phyloP scores from a whole-genome alignment of 129 eudicot genomes.

The Cynara cardunculus region DNA sequence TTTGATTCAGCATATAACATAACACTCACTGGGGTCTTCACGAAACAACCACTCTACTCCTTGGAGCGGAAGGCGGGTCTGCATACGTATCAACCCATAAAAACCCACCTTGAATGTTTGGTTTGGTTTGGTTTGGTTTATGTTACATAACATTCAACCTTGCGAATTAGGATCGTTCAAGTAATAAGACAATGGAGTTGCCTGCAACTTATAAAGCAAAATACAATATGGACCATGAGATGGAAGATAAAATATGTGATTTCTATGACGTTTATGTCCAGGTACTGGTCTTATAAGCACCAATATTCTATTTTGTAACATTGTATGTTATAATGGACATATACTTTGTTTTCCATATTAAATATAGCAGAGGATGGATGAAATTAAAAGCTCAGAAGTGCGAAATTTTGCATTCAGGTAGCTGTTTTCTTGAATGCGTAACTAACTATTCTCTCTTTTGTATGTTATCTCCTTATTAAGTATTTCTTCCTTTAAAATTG shows the following conservation, averaged over 20 bases:
- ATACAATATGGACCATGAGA: constrained; percentile 23
- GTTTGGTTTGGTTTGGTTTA: background rate
- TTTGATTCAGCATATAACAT: too few species aligned
- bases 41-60: too few species aligned
- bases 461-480: background rate
- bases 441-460: background rate
- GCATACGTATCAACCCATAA: too few species aligned
- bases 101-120: background rate
- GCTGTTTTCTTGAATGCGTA: background rate
- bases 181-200: background rate
- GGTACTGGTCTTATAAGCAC: constrained; percentile 13
- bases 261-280: constrained; percentile 26
- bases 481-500: background rate
- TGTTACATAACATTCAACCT: constrained; percentile 1
- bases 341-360: constrained; percentile 7
- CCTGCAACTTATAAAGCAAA: constrained; percentile 6
- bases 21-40: too few species aligned
- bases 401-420: constrained; percentile 28
- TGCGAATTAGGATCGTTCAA: constrained; percentile 7
- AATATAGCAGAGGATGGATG: constrained; percentile 8
- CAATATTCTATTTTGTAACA: background rate
- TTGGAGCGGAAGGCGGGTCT: too few species aligned
- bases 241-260: constrained; percentile 35
- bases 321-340: background rate
- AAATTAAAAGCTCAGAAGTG: constrained; percentile 21